Conservation (phyloP, 306 rosid species). For the Acacia melanoxylon region DNA sequence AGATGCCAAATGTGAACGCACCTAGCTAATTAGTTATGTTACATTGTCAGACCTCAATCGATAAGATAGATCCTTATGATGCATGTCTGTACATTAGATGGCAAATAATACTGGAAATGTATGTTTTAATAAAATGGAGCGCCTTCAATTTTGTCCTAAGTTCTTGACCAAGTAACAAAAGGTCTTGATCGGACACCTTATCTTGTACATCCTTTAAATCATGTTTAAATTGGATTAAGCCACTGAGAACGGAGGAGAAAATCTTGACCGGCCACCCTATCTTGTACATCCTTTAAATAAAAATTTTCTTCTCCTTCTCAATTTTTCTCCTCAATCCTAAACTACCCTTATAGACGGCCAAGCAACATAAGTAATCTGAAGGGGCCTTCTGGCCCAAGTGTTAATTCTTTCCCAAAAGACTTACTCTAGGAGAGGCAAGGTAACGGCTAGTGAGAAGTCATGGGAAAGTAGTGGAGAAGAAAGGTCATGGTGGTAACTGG, state of each 20-base stretch:
- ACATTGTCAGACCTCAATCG: background rate
- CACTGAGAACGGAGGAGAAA: background rate
- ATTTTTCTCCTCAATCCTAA: background rate
- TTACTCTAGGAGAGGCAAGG: background rate
- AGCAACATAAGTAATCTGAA: constrained; percentile 8
- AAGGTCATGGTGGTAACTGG: background rate
- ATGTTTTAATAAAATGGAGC: background rate
- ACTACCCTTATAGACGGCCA: background rate
- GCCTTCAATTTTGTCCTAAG: background rate
- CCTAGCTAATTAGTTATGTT: background rate
- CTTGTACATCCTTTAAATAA: background rate
- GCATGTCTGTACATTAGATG: background rate
- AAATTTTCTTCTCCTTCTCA: background rate
- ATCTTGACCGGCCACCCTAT: background rate
- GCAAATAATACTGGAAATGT: background rate
- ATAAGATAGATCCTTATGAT: background rate
- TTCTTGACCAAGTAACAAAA: background rate
- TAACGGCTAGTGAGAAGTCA: background rate
- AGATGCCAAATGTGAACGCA: background rate
- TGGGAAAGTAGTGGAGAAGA: background rate
- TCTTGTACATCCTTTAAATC: background rate
- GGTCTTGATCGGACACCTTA: background rate
- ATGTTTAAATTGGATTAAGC: background rate
- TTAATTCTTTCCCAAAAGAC: background rate
- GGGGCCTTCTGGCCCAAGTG: background rate